Percentiles rank a stretch among this genome's conserved stretches.
These are phyloP conservation scores for Ramularia endophylla DNA, from an alignment of 2,329 filamentous ascomycete genomes.

Conservation along the genomic window DNA sequence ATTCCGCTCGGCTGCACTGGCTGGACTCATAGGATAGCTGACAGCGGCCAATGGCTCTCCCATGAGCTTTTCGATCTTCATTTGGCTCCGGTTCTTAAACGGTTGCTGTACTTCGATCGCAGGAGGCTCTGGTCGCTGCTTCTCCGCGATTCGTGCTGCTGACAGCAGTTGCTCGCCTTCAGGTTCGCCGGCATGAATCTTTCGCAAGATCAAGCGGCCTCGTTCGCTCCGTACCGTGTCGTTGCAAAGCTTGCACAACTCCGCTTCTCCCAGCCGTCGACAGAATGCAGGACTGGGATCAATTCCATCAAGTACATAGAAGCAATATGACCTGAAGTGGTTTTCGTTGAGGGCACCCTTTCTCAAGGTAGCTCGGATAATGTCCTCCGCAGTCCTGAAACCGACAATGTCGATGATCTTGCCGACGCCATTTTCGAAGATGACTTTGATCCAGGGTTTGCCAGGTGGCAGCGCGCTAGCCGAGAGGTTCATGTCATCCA, in stretches of 20 bases:
- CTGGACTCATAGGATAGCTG: slow-evolving; percentile 80
- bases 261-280: slow-evolving; percentile 75
- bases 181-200: slow-evolving; percentile 87
- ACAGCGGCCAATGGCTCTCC: slow-evolving; percentile 83
- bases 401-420: slow-evolving; percentile 91
- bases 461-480: slow-evolving; percentile 70
- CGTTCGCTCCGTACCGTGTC: slow-evolving; percentile 79
- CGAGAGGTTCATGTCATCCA: slow-evolving; percentile 66
- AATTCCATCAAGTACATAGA: slow-evolving; percentile 83
- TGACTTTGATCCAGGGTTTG: slow-evolving; percentile 86
- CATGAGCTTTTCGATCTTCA: slow-evolving; percentile 82
- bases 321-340: slow-evolving; percentile 92
- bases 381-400: slow-evolving; percentile 86
- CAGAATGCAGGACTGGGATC: slow-evolving; percentile 78
- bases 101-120: slow-evolving; percentile 54
- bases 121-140: slow-evolving; percentile 57
- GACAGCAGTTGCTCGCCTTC: slow-evolving; percentile 79
- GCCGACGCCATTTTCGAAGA: slow-evolving; percentile 83
- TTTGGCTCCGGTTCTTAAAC: slow-evolving; percentile 68
- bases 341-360: slow-evolving; percentile 87
- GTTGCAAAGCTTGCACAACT: slow-evolving; percentile 86
- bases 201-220: slow-evolving; percentile 82
- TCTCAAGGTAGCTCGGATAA: slow-evolving; percentile 80
- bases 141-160: slow-evolving; percentile 80
- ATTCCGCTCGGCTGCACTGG: slow-evolving; percentile 60